Conservation (phyloP, 257 asterid species). For the Solanum habrochaites region DNA sequence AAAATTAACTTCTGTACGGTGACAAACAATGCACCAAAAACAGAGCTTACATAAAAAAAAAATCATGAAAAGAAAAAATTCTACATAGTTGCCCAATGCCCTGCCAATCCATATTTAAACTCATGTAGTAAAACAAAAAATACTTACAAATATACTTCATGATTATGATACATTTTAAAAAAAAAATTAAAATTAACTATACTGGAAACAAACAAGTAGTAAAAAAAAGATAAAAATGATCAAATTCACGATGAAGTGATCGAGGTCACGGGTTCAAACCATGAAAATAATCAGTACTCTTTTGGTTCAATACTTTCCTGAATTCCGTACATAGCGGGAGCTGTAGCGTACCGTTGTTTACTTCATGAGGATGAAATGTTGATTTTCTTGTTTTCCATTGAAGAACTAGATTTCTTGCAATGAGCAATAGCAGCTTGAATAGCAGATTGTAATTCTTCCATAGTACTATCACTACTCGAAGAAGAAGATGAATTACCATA, state of each 20-base stretch:
- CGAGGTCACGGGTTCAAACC: not conserved
- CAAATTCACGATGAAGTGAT: not conserved
- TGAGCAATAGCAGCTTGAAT: conserved; percentile 93
- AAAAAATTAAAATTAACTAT: not conserved
- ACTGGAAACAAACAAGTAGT: not conserved
- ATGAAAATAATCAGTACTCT: not conserved
- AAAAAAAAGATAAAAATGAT: not conserved
- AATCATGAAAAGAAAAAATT: not conserved
- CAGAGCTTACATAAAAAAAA: not conserved
- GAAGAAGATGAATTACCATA: conserved; percentile 17
- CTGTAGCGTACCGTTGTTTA: not conserved
- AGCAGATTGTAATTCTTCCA: conserved; percentile 92
- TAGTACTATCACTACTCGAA: conserved; percentile 53
- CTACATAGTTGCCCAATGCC: not conserved
- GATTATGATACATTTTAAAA: not conserved
- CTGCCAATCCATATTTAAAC: not conserved
- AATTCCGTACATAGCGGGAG: not conserved
- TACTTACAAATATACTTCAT: not conserved
- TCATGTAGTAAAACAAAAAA: not conserved
- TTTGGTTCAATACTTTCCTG: not conserved
- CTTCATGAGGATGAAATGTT: not conserved
- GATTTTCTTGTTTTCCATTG: conserved; percentile 28
- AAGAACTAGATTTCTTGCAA: conserved; percentile 69
- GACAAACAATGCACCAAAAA: not conserved
- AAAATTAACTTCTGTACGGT: not conserved